Evolutionary conservation across 108 stramenopile species (phyloP).

Genomic region (Nitzschia sp.): DNA sequence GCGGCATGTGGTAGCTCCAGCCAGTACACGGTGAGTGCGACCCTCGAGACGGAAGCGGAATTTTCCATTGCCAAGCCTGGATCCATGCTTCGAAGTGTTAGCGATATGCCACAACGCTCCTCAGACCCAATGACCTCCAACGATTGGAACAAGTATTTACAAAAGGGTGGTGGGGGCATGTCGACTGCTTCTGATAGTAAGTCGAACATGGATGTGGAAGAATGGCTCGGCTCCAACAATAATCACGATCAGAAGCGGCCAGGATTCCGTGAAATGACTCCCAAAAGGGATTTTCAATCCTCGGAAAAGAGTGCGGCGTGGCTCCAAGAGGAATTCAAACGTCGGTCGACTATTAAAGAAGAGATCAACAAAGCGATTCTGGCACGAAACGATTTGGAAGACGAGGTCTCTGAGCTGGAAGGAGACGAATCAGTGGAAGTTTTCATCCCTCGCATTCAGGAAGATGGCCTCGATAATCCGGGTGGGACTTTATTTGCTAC

Average conservation of each 20-base stretch:
- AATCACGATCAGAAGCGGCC: not conserved
- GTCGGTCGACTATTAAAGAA: slow-evolving; percentile 26
- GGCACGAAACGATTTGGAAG: slow-evolving; percentile 2
- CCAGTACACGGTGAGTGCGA: too few relatives aligned
- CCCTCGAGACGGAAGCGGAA: too few relatives aligned
- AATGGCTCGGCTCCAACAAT: not conserved
- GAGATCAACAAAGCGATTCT: slow-evolving; percentile 37
- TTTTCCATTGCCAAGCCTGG: too few relatives aligned
- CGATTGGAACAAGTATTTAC: slow-evolving; percentile 16
- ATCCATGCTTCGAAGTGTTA: not conserved
- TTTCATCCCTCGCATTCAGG: not conserved
- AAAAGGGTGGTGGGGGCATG: not conserved
- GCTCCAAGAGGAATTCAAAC: slow-evolving; percentile 30
- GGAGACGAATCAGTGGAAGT: not conserved
- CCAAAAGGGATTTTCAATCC: slow-evolving; percentile 33
- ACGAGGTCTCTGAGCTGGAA: too few relatives aligned
- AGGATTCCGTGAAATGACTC: slow-evolving; percentile 23
- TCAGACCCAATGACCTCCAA: not conserved
- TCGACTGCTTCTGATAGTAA: not conserved
- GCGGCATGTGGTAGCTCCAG: not conserved
- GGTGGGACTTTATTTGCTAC: slow-evolving; percentile 6
- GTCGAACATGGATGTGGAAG: not conserved
- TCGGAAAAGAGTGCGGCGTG: slow-evolving; percentile 36
- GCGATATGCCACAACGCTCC: not conserved
- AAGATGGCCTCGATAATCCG: not conserved